Conservation (phyloP, 768 basidiomycete genomes). For the Brasilioporus rufonigricans region DNA sequence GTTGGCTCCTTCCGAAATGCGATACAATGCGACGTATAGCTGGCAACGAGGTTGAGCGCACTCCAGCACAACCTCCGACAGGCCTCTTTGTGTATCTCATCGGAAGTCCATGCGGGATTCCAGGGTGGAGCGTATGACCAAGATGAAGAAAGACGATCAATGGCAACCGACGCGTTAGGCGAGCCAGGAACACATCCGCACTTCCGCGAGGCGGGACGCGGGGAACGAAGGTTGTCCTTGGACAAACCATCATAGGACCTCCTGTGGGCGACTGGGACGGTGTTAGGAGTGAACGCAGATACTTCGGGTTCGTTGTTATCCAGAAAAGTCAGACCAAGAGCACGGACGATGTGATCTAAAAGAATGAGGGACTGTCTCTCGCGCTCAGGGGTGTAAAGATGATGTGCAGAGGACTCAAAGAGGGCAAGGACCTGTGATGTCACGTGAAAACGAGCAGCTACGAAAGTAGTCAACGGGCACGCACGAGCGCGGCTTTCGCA, state of each 20-base stretch:
- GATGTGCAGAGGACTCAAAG: constrained; percentile 75
- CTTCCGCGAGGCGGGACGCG: constrained; percentile 30
- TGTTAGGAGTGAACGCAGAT: constrained; percentile 45
- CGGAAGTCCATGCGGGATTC: constrained; percentile 54
- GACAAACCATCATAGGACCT: constrained; percentile 28
- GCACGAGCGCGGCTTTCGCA: constrained; percentile 71
- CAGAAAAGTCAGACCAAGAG: constrained; percentile 50
- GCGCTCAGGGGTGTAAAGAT: constrained; percentile 55
- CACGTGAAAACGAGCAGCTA: constrained; percentile 11
- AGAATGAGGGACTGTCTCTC: constrained; percentile 51
- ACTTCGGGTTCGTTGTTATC: constrained; percentile 57
- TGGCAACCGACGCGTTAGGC: constrained; percentile 30
- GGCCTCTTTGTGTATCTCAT: constrained; percentile 63
- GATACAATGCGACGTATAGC: constrained; percentile 65
- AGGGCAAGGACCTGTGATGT: constrained; percentile 64
- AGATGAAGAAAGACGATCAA: constrained; percentile 37
- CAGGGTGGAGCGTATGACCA: constrained; percentile 59
- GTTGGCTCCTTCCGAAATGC: constrained; percentile 60
- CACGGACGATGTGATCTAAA: constrained; percentile 65
- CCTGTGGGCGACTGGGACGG: constrained; percentile 48
- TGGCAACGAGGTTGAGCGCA: constrained; percentile 64
- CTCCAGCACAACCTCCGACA: constrained; percentile 77
- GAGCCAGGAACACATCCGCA: constrained; percentile 49
- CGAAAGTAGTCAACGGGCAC: constrained; percentile 15
- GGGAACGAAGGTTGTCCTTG: constrained; percentile 28